Evolutionary conservation across 148 eudicot genomes (phyloP), one percentile per base, ranked within the genome.

Genomic region (Pouteria glomerata): DNA sequence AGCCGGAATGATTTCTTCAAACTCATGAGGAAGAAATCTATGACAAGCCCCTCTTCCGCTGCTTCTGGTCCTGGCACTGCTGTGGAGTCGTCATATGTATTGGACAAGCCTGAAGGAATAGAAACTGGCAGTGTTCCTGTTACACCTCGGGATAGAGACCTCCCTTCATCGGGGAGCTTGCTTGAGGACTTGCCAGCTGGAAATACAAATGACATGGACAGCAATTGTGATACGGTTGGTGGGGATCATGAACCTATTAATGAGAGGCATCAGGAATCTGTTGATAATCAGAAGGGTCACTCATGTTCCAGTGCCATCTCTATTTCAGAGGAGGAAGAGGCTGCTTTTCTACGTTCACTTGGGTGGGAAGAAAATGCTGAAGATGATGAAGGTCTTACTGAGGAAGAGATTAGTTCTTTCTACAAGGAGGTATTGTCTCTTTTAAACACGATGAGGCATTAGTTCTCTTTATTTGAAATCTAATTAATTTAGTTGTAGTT

Each of bases 311-410:
- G 45, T 63, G 73, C 70, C 24, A 53, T 76, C 41, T 71, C 59
- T 70, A 35, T 39, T 74, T 65, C 84, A 3, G 87, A 81, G 74
- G 87, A 81, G 76, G 87, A 84, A 84, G 87, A 84, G 74, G 82
- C 84, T 73, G 78, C 80, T 6, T 76, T 84, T 44, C 68, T 84
- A 56, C 84, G 80, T 61, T 81, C 82, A 58, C 59, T 81, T 74
- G 87, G 87, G 47, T 84, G 87, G 87, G 82, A 84, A 70, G 87
- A 84, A 70, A 78, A 76, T 73, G 75, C 71, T 62, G 80, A 67
- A 56, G 87, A 80, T 67, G 84, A 78, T 24, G 81, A 72, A 48
- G 87, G 80, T 39, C 84, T 84, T 66, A 84, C 87, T 15, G 87
- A 78, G 58, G 87, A 84, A 69, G 87, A 84, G 74, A 84, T 84